Conservation (phyloP, 228 moss, liverwort and hornwort genomes). For the Sphagnum magellanicum region DNA sequence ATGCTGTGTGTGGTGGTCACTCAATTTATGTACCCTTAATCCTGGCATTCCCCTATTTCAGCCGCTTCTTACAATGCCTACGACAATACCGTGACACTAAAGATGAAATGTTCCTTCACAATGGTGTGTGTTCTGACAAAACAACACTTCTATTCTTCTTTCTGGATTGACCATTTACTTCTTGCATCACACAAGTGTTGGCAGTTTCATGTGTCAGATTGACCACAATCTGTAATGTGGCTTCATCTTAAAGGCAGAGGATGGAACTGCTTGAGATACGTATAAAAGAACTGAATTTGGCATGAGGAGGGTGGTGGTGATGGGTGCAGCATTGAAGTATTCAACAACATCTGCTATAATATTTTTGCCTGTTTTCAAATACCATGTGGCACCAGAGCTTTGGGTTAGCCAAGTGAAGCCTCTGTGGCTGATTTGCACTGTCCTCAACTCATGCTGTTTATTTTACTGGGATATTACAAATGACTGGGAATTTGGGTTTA, state of each 20-base stretch:
- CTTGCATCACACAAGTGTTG: too few relatives aligned
- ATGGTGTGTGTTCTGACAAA: constrained; percentile 38
- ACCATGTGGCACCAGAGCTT: constrained; percentile 55
- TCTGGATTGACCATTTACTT: neutral
- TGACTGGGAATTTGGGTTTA: constrained; percentile 96
- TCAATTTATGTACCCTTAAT: constrained; percentile 84
- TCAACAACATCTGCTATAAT: constrained; percentile 91
- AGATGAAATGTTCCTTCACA: constrained; percentile 80
- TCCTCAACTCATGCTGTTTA: constrained; percentile 83
- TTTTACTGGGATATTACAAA: constrained; percentile 95
- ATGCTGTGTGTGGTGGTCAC: constrained; percentile 75
- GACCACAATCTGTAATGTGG: neutral
- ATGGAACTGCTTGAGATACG: neutral
- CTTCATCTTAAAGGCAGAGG: neutral
- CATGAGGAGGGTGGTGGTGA: constrained; percentile 5
- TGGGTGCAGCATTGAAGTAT: constrained; percentile 90
- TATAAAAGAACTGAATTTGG: neutral
- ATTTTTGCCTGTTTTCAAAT: constrained; percentile 85
- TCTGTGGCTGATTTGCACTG: constrained; percentile 77
- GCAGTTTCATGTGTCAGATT: too few relatives aligned
- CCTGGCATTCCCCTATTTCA: constrained; percentile 84
- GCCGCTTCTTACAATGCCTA: constrained; percentile 91
- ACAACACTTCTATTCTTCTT: neutral
- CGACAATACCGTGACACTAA: constrained; percentile 85
- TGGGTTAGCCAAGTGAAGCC: constrained; percentile 88